A percentile compares a stretch with the other conserved stretches of the same genome.
These are phyloP conservation scores for Lepidopterella palustris DNA, from an alignment of 495 filamentous ascomycete genomes.

Conservation along the genomic window DNA sequence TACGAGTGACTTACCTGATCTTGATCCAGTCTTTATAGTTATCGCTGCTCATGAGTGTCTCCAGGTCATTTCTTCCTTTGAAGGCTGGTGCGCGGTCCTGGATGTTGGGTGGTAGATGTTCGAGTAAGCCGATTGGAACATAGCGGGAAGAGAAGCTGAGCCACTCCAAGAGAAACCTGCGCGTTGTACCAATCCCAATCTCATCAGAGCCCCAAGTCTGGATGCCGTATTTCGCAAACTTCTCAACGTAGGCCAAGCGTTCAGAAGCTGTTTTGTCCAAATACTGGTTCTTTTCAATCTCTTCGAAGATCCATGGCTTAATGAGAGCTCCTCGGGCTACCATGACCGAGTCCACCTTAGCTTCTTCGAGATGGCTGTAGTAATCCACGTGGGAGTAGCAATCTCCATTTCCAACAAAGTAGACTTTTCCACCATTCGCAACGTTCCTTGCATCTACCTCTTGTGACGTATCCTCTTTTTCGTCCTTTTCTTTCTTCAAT, in stretches of 20 bases:
- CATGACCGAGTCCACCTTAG: conserved; percentile 83
- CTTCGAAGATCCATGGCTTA: conserved; percentile 97
- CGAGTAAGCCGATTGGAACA: conserved; percentile 81
- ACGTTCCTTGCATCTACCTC: conserved; percentile 63
- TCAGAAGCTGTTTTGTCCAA: conserved; percentile 88
- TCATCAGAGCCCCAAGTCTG: conserved; percentile 95
- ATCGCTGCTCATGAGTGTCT: conserved; percentile 79
- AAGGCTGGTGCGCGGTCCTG: conserved; percentile 83
- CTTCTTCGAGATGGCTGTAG: conserved; percentile 64
- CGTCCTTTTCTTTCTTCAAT: conserved; percentile 58
- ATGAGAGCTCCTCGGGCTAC: conserved; percentile 83
- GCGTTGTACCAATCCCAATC: conserved; percentile 78
- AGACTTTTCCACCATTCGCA: conserved; percentile 57
- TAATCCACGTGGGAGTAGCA: conserved; percentile 92
- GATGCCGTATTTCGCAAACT: conserved; percentile 82
- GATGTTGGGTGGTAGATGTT: conserved; percentile 75
- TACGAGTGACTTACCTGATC: conserved; percentile 65
- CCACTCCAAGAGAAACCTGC: conserved; percentile 91
- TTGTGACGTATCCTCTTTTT: conserved; percentile 63
- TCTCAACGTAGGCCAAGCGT: conserved; percentile 75
- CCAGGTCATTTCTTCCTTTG: conserved; percentile 77
- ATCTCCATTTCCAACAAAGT: conserved; percentile 94
- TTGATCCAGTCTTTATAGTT: conserved; percentile 98
- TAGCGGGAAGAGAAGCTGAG: conserved; percentile 87
- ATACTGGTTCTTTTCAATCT: conserved; percentile 86